Evolutionary conservation across 495 filamentous ascomycete genomes (phyloP).

Genomic region (Viridothelium virens): DNA sequence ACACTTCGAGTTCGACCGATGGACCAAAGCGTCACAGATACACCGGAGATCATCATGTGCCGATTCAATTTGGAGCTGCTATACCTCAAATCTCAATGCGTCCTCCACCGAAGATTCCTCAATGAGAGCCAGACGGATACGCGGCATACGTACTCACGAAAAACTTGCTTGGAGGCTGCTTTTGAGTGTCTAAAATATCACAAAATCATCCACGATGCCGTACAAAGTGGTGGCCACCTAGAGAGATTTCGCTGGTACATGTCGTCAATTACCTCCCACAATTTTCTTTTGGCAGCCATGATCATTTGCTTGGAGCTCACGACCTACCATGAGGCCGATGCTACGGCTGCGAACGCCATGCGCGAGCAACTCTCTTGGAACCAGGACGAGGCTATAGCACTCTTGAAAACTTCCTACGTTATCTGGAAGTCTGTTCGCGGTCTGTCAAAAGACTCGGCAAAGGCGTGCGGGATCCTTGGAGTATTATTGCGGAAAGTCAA

Average conservation of each 20-base stretch:
- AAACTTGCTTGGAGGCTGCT: conserved; percentile 39
- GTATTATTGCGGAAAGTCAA: conserved; percentile 3
- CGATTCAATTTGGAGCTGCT: conserved; percentile 39
- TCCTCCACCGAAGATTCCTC: conserved; percentile 41
- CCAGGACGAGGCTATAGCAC: conserved; percentile 1
- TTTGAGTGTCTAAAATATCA: conserved; percentile 38
- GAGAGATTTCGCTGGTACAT: conserved; percentile 44
- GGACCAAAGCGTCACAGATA: conserved; percentile 37
- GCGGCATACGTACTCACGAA: conserved; percentile 32
- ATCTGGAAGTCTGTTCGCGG: background rate
- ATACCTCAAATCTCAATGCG: conserved; percentile 38
- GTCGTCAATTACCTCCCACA: conserved; percentile 39
- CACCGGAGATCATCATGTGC: conserved; percentile 34
- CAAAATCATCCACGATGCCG: conserved; percentile 33
- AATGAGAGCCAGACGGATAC: conserved; percentile 28
- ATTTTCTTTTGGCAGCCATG: conserved; percentile 48
- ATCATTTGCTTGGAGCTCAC: conserved; percentile 44
- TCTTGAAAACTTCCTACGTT: background rate
- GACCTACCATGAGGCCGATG: conserved; percentile 5
- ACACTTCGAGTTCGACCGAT: conserved; percentile 34
- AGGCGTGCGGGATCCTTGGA: conserved; percentile 3
- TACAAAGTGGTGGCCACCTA: conserved; percentile 37
- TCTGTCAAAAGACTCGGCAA: background rate
- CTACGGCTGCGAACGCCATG: background rate
- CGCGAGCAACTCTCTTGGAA: conserved; percentile 3